A percentile compares a stretch with the other conserved stretches of the same genome.
These are phyloP conservation scores for Harrya chromipes DNA, from an alignment of 768 basidiomycete genomes.

Conservation along the genomic window DNA sequence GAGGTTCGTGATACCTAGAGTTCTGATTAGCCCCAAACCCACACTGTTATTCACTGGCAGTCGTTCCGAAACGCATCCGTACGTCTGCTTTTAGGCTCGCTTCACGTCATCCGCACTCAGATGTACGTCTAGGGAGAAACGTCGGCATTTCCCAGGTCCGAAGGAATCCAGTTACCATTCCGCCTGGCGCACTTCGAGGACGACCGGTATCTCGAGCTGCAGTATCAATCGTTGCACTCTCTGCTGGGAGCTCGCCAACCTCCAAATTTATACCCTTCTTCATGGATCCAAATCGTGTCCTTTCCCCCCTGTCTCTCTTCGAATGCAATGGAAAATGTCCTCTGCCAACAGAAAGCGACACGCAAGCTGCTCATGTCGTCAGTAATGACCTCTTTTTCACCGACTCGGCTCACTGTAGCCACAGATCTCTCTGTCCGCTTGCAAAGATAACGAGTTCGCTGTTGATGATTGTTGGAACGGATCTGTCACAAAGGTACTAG, in stretches of 20 bases:
- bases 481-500: slow-evolving; percentile 23
- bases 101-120: not conserved
- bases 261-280: slow-evolving; percentile 13
- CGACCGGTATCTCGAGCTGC: slow-evolving; percentile 11
- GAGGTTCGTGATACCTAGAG: slow-evolving; percentile 10
- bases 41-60: slow-evolving; percentile 10
- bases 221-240: slow-evolving; percentile 12
- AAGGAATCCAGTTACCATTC: not conserved
- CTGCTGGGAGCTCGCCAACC: slow-evolving; percentile 13
- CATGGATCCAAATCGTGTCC: slow-evolving; percentile 9
- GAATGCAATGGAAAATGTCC: slow-evolving; percentile 20
- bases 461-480: slow-evolving; percentile 16
- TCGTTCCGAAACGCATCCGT: slow-evolving; percentile 8
- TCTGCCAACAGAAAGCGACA: not conserved
- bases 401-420: not conserved
- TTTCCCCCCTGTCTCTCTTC: slow-evolving; percentile 17
- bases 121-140: slow-evolving; percentile 3
- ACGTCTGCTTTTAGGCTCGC: not conserved
- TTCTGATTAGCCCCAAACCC: not conserved
- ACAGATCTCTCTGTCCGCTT: slow-evolving; percentile 30
- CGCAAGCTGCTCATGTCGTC: slow-evolving; percentile 21
- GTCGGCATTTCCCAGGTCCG: not conserved
- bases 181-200: slow-evolving; percentile 5
- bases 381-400: slow-evolving; percentile 1
- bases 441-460: slow-evolving; percentile 24